A percentile compares a stretch with the other conserved stretches of the same genome.
These are phyloP conservation scores for Apodospora peruviana DNA, from an alignment of 495 filamentous ascomycete species.

Conservation along the genomic window DNA sequence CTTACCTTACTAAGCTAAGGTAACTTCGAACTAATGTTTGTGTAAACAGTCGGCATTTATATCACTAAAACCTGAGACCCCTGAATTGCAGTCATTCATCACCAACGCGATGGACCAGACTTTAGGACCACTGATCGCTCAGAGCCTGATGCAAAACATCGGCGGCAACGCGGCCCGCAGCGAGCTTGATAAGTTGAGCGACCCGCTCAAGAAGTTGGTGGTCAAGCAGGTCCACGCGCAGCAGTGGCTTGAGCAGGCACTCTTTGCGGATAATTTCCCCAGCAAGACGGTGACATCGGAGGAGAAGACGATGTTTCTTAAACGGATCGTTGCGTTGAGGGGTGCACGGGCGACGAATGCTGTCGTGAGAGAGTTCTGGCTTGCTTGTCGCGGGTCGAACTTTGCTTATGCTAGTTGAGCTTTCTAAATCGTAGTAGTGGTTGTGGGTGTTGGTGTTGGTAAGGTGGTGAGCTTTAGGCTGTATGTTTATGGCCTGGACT, in stretches of 20 bases:
- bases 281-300: slow-evolving; percentile 55
- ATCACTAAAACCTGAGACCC: slow-evolving; percentile 30
- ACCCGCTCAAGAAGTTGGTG: slow-evolving; percentile 73
- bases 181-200: slow-evolving; percentile 69
- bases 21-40: background rate
- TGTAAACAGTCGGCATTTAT: slow-evolving; percentile 41
- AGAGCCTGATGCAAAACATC: slow-evolving; percentile 60
- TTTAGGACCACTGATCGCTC: slow-evolving; percentile 54
- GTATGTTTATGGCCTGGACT: no score
- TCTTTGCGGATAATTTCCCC: slow-evolving; percentile 50
- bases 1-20: slow-evolving; percentile 5
- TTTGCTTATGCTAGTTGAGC: slow-evolving; percentile 19
- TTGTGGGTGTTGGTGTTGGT: no score
- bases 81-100: slow-evolving; percentile 40
- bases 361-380: slow-evolving; percentile 22
- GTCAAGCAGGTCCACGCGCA: slow-evolving; percentile 56
- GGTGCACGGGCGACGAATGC: slow-evolving; percentile 18
- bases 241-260: slow-evolving; percentile 55
- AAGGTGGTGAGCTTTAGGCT: no score
- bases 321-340: slow-evolving; percentile 49
- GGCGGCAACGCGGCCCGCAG: slow-evolving; percentile 70
- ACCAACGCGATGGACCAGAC: slow-evolving; percentile 46
- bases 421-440: no score
- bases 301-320: slow-evolving; percentile 57
- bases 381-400: slow-evolving; percentile 14